Evolutionary conservation across 2,329 filamentous ascomycete genomes (phyloP).

Genomic region (Hypocreales sp.): DNA sequence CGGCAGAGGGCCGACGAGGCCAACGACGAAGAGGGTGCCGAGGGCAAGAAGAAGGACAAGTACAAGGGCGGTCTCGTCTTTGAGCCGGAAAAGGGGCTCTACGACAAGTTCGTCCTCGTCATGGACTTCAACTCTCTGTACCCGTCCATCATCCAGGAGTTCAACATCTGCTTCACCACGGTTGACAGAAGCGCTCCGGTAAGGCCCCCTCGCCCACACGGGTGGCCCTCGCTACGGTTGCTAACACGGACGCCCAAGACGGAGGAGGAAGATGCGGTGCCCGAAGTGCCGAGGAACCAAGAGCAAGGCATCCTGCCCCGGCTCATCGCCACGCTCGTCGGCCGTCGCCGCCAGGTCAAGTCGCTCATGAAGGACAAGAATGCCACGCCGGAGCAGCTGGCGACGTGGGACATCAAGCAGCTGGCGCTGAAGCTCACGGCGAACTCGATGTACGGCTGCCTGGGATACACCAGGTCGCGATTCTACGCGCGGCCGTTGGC

Average conservation of each 20-base stretch:
- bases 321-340: constrained; percentile 84
- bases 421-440: constrained; percentile 91
- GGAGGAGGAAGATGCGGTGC: constrained; percentile 67
- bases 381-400: constrained; percentile 72
- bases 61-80: constrained; percentile 98
- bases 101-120: constrained; percentile 95
- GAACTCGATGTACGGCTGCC: constrained; percentile 98
- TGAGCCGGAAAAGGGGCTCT: constrained; percentile 91
- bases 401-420: constrained; percentile 97
- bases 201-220: constrained; percentile 16
- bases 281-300: constrained; percentile 67
- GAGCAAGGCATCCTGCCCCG: constrained; percentile 74
- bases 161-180: constrained; percentile 98
- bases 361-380: constrained; percentile 89
- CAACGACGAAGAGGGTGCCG: constrained; percentile 50
- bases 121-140: constrained; percentile 99
- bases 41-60: constrained; percentile 96
- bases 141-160: constrained; percentile 97
- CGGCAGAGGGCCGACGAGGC: constrained; percentile 62
- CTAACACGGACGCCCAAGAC: background rate
- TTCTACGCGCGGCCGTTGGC: constrained; percentile 94
- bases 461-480: constrained; percentile 91
- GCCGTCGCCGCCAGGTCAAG: constrained; percentile 81
- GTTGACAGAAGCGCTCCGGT: constrained; percentile 64
- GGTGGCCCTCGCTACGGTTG: too few relatives aligned